Conservation (phyloP, 2,329 filamentous ascomycete species). For the Cordyceps farinosa region DNA sequence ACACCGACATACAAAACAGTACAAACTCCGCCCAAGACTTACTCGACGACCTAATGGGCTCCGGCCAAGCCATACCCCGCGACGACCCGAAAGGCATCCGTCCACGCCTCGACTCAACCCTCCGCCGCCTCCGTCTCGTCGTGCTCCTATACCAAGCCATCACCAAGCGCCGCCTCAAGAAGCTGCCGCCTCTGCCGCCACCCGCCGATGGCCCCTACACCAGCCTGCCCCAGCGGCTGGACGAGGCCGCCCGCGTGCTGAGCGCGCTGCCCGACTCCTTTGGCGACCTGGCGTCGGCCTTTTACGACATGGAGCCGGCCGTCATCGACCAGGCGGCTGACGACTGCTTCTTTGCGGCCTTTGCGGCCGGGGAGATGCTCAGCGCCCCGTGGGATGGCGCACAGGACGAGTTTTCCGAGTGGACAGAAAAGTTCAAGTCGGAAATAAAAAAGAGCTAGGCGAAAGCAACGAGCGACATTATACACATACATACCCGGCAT, state of each 20-base stretch:
- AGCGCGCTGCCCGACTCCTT: slow-evolving; percentile 62
- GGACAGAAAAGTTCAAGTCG: slow-evolving; percentile 59
- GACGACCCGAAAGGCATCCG: slow-evolving; percentile 63
- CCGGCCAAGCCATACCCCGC: slow-evolving; percentile 57
- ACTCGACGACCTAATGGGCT: slow-evolving; percentile 66
- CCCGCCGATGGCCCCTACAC: slow-evolving; percentile 28
- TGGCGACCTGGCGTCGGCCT: slow-evolving; percentile 65
- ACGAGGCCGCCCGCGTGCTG: slow-evolving; percentile 55
- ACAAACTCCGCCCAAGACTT: slow-evolving; percentile 49
- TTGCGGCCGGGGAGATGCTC: slow-evolving; percentile 53
- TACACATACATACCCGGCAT: background rate
- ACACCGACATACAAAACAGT: slow-evolving; percentile 36
- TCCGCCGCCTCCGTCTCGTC: slow-evolving; percentile 64
- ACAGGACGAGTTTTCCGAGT: slow-evolving; percentile 73
- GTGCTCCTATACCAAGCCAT: slow-evolving; percentile 67
- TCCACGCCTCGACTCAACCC: slow-evolving; percentile 59
- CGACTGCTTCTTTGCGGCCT: slow-evolving; percentile 58
- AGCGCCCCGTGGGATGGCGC: slow-evolving; percentile 58
- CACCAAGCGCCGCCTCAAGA: slow-evolving; percentile 65
- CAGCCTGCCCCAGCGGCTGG: slow-evolving; percentile 42
- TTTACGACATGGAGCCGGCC: slow-evolving; percentile 64
- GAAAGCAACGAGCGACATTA: background rate
- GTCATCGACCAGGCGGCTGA: slow-evolving; percentile 58
- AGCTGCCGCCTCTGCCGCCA: slow-evolving; percentile 43
- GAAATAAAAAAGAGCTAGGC: slow-evolving; percentile 44